Evolutionary conservation across 2,329 filamentous ascomycete species (phyloP).

Genomic region (Aspergillus transmontanensis): DNA sequence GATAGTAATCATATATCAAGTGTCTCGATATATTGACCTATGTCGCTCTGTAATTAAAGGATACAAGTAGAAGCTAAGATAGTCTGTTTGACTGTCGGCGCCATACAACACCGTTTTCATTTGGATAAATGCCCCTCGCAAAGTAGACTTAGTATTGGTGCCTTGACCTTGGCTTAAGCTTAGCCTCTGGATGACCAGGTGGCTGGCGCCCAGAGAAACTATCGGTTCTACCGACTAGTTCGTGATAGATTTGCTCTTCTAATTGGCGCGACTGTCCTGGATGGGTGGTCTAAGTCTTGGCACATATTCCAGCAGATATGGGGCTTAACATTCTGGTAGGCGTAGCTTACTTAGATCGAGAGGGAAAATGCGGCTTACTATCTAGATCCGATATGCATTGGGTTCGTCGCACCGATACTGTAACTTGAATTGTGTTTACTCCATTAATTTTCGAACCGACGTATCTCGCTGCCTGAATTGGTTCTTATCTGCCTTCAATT

Average conservation of each 20-base stretch:
- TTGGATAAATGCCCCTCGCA: no score
- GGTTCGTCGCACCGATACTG: background rate
- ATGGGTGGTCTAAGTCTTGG: background rate
- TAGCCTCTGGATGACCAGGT: background rate
- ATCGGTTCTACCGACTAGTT: background rate
- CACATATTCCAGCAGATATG: background rate
- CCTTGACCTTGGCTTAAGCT: background rate
- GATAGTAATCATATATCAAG: no score
- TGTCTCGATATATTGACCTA: no score
- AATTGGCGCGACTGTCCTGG: background rate
- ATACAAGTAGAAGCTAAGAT: no score
- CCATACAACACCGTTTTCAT: no score
- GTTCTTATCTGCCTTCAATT: no score
- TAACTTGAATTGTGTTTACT: background rate
- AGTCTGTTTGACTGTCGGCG: no score
- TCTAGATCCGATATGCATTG: background rate
- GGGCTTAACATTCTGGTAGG: background rate
- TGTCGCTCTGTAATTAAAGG: fast-evolving
- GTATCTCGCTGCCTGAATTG: background rate
- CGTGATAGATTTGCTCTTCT: background rate
- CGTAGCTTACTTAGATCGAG: background rate
- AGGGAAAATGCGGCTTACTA: background rate
- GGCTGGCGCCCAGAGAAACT: no score
- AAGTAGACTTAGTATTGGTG: background rate
- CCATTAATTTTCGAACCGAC: background rate